These are phyloP conservation scores for Dendrobium catenatum DNA, from an alignment of 106 monocot genomes.

Conservation along the genomic window DNA sequence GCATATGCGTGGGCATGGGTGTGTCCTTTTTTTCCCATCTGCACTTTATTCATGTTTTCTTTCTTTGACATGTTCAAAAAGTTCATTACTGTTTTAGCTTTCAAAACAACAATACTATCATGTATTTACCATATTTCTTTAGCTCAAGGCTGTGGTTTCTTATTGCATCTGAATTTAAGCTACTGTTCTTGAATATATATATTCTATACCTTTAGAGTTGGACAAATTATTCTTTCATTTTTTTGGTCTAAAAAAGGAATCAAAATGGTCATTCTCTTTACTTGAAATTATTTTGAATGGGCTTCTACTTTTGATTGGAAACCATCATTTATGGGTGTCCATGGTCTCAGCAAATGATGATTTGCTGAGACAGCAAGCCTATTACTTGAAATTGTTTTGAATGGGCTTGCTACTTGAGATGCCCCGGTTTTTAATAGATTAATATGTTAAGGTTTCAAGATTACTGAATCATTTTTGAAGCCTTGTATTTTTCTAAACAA, in stretches of 20 bases:
- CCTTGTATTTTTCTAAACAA: too few relatives aligned
- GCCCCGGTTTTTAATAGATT: too few relatives aligned
- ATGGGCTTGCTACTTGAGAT: too few relatives aligned
- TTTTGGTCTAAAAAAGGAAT: not conserved
- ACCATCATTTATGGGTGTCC: not conserved
- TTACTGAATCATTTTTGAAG: too few relatives aligned
- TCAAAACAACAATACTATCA: not conserved
- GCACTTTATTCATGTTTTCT: not conserved
- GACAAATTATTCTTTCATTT: not conserved
- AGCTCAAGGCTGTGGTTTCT: not conserved
- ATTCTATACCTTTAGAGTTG: not conserved
- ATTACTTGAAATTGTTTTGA: too few relatives aligned
- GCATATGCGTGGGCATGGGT: not conserved
- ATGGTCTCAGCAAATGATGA: too few relatives aligned
- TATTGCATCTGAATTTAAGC: not conserved
- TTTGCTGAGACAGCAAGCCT: too few relatives aligned
- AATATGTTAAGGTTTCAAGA: too few relatives aligned
- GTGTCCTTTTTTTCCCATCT: not conserved
- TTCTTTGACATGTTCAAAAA: not conserved
- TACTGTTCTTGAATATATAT: not conserved
- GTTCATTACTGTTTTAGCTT: not conserved
- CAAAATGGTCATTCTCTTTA: not conserved
- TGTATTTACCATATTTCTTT: not conserved
- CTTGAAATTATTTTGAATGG: not conserved
- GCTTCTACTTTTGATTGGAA: not conserved